Base-by-base conservation (phyloP, 139 green algal species). In the Chlamydomonas incerta region DNA sequence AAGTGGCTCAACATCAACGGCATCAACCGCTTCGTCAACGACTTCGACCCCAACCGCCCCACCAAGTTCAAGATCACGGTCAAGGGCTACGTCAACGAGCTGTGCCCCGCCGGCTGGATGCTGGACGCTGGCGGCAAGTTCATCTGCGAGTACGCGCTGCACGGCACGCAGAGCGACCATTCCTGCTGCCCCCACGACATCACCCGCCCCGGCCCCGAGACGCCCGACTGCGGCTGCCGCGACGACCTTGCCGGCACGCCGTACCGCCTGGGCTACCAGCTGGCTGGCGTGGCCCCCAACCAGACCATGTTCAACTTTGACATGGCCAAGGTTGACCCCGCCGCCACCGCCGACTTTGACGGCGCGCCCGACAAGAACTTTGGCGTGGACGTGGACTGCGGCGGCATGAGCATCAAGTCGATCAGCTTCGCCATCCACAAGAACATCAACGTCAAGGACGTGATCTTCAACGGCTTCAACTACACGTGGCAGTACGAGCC, bases 1-100 rank as follows among this genome's bases (percentile, higher is more conserved):
- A 87, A 90, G 35, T 92, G 88, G 88, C 84, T 92, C 41, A 87
- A 88, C 88, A 72, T 92, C 74, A 81, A 88, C 41, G 63, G 52
- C 74, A 87, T 92, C 77, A 87, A 92, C 81, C 73, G 62, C 47
- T 92, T 89, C 68, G 34, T 82, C 21, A 65, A 83, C 31, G 88
- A 90, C n/a, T 90, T 92, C 35, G 74, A 88, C 74, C 52, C 72
- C 24, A 63, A 65, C 66, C 0, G 52, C 0, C 79, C 83, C 46
- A 41, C 34, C 13, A 46, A 63, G 18, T 52, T 91, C 23, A 74
- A 46, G 17, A 29, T 91, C 47, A 80, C 23, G 5, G 28, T 89
- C 23, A 31, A 29, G 10, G 88, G 88, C 33, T 87, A 29, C 11
- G 79, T 92, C 15, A 83, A 80, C 18, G 88, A 92, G 85, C 88